Conservation (phyloP, 2,329 filamentous ascomycete genomes). For the Juglanconis sp. region DNA sequence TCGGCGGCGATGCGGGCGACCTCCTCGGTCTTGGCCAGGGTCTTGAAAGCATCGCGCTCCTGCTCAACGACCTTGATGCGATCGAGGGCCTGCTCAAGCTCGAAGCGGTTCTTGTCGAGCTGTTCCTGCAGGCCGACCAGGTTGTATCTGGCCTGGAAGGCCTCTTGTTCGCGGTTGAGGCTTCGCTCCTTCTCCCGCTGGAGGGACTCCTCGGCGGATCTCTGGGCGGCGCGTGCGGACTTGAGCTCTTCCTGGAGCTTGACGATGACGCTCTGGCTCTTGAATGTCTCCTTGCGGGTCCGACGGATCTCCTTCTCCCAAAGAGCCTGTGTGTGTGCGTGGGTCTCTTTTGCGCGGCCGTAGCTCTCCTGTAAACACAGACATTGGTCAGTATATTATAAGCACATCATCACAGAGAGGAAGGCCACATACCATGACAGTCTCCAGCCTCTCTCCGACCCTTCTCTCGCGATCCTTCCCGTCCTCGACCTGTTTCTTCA, state of each 20-base stretch:
- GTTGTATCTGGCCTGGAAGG: conserved; percentile 64
- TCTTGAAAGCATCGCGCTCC: conserved; percentile 72
- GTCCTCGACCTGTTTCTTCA: conserved; percentile 61
- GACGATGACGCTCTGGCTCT: conserved; percentile 65
- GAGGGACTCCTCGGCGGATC: conserved; percentile 56
- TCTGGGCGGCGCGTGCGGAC: conserved; percentile 51
- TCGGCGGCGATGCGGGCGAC: conserved; percentile 70
- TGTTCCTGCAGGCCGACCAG: conserved; percentile 65
- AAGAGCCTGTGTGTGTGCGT: conserved; percentile 61
- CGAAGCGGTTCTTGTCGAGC: conserved; percentile 18
- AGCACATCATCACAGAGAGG: neutral
- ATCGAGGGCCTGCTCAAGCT: conserved; percentile 58
- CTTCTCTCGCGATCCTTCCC: conserved; percentile 63
- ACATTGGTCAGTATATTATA: neutral
- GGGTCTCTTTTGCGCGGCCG: conserved; percentile 65
- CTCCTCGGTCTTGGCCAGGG: conserved; percentile 69
- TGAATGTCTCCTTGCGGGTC: conserved; percentile 70
- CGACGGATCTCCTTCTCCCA: conserved; percentile 74
- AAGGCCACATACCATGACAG: conserved; percentile 58
- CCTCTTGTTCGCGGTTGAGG: conserved; percentile 63
- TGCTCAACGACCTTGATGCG: conserved; percentile 65
- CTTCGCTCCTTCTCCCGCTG: conserved; percentile 62
- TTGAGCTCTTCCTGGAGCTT: conserved; percentile 75
- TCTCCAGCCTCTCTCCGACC: conserved; percentile 64
- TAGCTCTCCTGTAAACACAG: conserved; percentile 58